Evolutionary conservation across 2,329 filamentous ascomycete species (phyloP).

Genomic region (Lecanoromycetidae sp.): DNA sequence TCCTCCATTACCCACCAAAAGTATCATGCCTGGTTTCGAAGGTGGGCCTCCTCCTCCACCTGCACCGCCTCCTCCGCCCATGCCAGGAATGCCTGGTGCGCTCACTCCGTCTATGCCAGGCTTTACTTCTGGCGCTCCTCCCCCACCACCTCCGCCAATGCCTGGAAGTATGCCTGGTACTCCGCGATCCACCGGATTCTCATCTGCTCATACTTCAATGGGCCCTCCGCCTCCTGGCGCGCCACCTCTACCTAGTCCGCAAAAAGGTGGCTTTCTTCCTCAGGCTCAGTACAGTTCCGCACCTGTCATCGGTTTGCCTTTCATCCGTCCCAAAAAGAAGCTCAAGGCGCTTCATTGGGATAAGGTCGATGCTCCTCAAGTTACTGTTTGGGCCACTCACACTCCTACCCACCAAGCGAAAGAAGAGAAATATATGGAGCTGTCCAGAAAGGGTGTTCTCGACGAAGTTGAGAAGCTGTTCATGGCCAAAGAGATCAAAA

Average conservation of each 20-base stretch:
- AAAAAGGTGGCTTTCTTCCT: constrained; percentile 60
- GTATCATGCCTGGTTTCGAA: constrained; percentile 29
- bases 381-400: constrained; percentile 85
- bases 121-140: constrained; percentile 29
- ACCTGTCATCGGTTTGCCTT: constrained; percentile 57
- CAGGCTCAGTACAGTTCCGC: constrained; percentile 46
- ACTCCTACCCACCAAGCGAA: constrained; percentile 75
- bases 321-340: constrained; percentile 93
- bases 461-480: constrained; percentile 97
- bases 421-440: constrained; percentile 89
- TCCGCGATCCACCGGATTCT: constrained; percentile 38
- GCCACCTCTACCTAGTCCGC: constrained; percentile 47
- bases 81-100: too few relatives aligned
- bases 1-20: constrained; percentile 12
- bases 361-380: constrained; percentile 84
- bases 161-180: constrained; percentile 28
- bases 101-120: constrained; percentile 36
- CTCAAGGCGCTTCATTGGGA: constrained; percentile 99
- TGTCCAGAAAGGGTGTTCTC: constrained; percentile 86
- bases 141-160: constrained; percentile 28
- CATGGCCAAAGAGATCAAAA: constrained; percentile 91
- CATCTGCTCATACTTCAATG: constrained; percentile 21
- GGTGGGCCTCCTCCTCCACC: constrained; percentile 35
- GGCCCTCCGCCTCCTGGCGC: constrained; percentile 46
- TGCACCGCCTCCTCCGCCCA: constrained; percentile 21